Evolutionary conservation across 2,329 filamentous ascomycete species (phyloP).

Genomic region (Fusarium stilboides): DNA sequence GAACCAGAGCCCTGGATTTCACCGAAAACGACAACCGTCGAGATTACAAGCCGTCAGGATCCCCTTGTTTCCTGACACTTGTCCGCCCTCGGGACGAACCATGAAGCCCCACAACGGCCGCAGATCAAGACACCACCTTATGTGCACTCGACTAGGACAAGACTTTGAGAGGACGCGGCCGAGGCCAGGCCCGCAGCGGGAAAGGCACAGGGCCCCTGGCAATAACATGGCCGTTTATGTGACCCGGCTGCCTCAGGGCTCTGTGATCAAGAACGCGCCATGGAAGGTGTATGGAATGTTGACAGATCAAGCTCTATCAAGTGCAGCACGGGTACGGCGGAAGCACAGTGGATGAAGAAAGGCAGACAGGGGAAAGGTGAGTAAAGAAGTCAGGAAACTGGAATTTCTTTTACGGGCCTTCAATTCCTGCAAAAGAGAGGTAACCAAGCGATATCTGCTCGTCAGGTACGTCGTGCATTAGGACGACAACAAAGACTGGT

Average conservation of each 20-base stretch:
- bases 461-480: conserved; percentile 26
- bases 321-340: not conserved
- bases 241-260: conserved; percentile 39
- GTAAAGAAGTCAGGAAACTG: not conserved
- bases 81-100: conserved; percentile 57
- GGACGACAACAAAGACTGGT: conserved; percentile 31
- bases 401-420: not conserved
- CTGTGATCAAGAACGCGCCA: conserved; percentile 24
- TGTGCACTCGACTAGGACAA: conserved; percentile 45
- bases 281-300: conserved; percentile 40
- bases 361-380: not conserved
- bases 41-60: conserved; percentile 51
- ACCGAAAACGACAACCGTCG: conserved; percentile 55
- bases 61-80: conserved; percentile 56
- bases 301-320: conserved; percentile 22
- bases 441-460: conserved; percentile 24
- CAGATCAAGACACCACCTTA: conserved; percentile 56
- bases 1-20: conserved; percentile 55
- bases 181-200: conserved; percentile 52
- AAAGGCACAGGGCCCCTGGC: conserved; percentile 47
- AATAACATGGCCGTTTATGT: conserved; percentile 49
- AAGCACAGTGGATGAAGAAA: not conserved
- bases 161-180: conserved; percentile 40
- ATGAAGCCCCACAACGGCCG: conserved; percentile 59
- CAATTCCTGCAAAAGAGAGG: conserved; percentile 5